A percentile compares a stretch with the other conserved stretches of the same genome.
phyloP scores from a whole-genome alignment of 2,329 filamentous ascomycete genomes.

The Chaetomium strumarium region DNA sequence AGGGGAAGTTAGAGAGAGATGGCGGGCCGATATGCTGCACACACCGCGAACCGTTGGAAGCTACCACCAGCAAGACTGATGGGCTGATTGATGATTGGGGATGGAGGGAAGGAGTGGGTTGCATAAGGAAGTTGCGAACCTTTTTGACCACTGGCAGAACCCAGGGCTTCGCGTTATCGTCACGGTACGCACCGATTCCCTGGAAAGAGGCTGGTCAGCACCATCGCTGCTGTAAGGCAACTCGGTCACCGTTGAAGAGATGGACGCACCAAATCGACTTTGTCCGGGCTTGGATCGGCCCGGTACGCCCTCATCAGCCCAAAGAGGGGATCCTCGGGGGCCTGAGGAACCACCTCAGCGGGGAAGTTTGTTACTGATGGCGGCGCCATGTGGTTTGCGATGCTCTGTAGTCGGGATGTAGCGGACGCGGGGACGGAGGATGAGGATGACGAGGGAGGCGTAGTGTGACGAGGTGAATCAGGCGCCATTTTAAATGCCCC shows the following conservation, averaged over 20 bases:
- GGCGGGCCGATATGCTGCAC: conserved; percentile 2
- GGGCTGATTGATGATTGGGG: not conserved
- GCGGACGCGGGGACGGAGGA: conserved; percentile 42
- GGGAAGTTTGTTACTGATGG: conserved; percentile 62
- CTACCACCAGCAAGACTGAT: not conserved
- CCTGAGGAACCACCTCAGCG: conserved; percentile 72
- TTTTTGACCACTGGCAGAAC: conserved; percentile 93
- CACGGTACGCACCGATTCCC: conserved; percentile 88
- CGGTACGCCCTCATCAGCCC: conserved; percentile 84
- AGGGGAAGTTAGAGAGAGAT: not conserved
- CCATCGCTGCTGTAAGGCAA: not conserved
- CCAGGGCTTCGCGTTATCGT: conserved; percentile 95
- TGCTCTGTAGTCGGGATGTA: conserved; percentile 51
- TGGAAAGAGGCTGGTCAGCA: conserved; percentile 26
- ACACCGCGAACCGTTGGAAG: not conserved
- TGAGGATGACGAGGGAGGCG: conserved; percentile 35
- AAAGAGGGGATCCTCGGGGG: conserved; percentile 92
- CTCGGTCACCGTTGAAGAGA: not conserved
- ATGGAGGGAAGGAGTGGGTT: not conserved
- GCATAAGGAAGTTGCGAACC: conserved; percentile 45
- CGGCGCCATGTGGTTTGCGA: conserved; percentile 66
- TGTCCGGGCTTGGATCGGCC: conserved; percentile 68
- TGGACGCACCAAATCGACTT: conserved; percentile 78
- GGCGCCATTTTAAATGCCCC: conserved; percentile 22
- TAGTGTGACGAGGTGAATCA: conserved; percentile 16